Percentiles rank a stretch among this genome's conserved stretches.
phyloP scores from a whole-genome alignment of 2,329 filamentous ascomycete genomes.

The Nothopassalora personata region DNA sequence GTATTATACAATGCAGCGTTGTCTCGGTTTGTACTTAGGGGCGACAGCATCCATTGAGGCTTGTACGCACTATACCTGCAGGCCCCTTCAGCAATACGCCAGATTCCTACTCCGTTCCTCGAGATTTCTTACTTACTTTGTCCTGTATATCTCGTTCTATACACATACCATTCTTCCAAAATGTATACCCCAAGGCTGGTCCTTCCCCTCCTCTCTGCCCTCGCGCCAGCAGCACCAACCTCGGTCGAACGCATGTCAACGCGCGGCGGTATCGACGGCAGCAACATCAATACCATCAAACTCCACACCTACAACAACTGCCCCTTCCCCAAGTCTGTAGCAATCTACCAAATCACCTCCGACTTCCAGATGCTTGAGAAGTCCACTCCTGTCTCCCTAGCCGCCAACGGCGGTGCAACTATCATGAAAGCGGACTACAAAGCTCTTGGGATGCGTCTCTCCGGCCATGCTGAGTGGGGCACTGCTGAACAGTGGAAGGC shows the following conservation, averaged over 20 bases:
- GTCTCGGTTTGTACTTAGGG: not conserved
- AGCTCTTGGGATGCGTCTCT: slow-evolving; percentile 27
- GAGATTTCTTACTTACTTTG: not conserved
- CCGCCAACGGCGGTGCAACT: not conserved
- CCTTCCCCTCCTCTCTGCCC: slow-evolving; percentile 6
- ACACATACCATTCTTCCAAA: not conserved
- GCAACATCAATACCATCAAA: slow-evolving; percentile 20
- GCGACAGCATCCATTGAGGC: not conserved
- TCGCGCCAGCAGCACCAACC: slow-evolving; percentile 3
- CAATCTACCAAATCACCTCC: slow-evolving; percentile 25
- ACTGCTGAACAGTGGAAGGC: slow-evolving; percentile 23
- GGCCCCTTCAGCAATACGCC: not conserved
- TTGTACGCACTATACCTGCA: not conserved
- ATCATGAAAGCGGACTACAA: slow-evolving; percentile 22
- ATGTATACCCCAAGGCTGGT: slow-evolving; percentile 10
- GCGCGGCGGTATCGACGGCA: slow-evolving; percentile 8
- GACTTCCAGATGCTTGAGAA: slow-evolving; percentile 23
- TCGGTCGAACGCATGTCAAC: slow-evolving; percentile 5
- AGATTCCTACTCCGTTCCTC: not conserved
- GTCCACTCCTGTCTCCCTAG: slow-evolving; percentile 17
- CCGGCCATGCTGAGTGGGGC: slow-evolving; percentile 26
- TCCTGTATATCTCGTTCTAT: not conserved
- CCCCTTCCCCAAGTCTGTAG: slow-evolving; percentile 22
- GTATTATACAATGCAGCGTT: not conserved
- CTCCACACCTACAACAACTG: slow-evolving; percentile 28